A percentile compares a stretch with the other conserved stretches of the same genome.
phyloP scores from a whole-genome alignment of 2,329 filamentous ascomycete species.

The Cladosporium halotolerans region DNA sequence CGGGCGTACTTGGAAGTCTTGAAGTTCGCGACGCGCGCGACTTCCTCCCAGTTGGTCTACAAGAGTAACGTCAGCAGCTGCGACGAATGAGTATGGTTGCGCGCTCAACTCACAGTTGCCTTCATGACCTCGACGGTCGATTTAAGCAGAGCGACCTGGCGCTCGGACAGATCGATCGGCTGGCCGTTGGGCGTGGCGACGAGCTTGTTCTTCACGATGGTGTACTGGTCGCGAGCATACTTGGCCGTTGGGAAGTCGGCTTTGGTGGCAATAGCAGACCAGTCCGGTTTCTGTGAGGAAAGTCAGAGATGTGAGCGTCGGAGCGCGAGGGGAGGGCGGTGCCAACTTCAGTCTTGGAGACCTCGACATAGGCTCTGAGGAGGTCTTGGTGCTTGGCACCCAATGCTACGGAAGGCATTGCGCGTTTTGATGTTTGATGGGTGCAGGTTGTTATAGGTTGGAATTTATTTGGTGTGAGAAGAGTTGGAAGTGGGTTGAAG shows the following conservation, averaged over 20 bases:
- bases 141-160: constrained; percentile 18
- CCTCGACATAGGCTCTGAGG: constrained; percentile 6
- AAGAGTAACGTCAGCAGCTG: not conserved
- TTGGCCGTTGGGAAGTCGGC: constrained; percentile 11
- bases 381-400: constrained; percentile 5
- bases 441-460: constrained; percentile 18
- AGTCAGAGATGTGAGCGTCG: not conserved
- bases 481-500: too few relatives aligned
- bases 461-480: not conserved
- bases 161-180: constrained; percentile 15
- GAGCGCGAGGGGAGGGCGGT: too few relatives aligned
- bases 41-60: constrained; percentile 20
- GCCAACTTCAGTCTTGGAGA: not conserved
- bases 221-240: constrained; percentile 12
- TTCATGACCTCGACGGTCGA: constrained; percentile 17
- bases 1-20: constrained; percentile 19
- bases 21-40: constrained; percentile 15
- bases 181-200: constrained; percentile 1
- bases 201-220: constrained; percentile 10
- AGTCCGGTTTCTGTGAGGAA: not conserved
- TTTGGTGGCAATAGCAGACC: constrained; percentile 8
- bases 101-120: constrained; percentile 11
- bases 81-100: not conserved
- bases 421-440: not conserved
- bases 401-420: constrained; percentile 2